Evolutionary conservation across 2,329 filamentous ascomycete species (phyloP), one percentile per base, ranked within the genome.

Genomic region (Alternaria panax): DNA sequence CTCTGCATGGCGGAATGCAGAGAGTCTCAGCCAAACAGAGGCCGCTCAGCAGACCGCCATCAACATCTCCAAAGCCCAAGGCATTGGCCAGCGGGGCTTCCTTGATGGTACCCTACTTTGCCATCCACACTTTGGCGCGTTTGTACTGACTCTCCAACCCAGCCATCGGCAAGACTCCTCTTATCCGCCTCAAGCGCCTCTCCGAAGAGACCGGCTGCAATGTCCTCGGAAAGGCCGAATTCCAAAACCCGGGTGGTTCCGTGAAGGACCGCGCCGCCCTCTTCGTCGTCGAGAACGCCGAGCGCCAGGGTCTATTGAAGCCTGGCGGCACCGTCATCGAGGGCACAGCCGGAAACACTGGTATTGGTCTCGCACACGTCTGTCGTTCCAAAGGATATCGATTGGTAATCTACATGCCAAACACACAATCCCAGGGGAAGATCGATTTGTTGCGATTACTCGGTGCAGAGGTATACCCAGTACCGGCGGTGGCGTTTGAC

Each of bases 401-500:
- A 77, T 88, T 97, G 51, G 93, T 98, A 75, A 99, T 99, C 77
- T 99, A 98, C 87, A 98, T 99, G 95, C 95, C 95, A 72, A 91
- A 99, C 84, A 98, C 94, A 48, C 95, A 98, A 82, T 96, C 93
- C 20, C 94, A 97, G 81, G 95, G 93, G 77, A 99, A 99, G 84
- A 92, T 99, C 76, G 95, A 98, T 79, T 86, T 99, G 53, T 84
- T 99, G 65, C 87, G 94, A 8, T 84, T 98, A 34, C 86, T 99
- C 9, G 95, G 95, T 66, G 95, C 95, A 25, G 93, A 98, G 80
- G 95, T 99, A 32, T 91, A 96, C 81, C 93, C 95, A 18, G 95
- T 99, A 0, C 95, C 95, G 16, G 95, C 94, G 7, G 95, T 98
- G 16, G 90, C 95, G 4, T 98, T 96, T 74, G 93, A 98, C 64